phyloP scores from a whole-genome alignment of 2,329 filamentous ascomycete genomes.

The Xylariaceae sp. region DNA sequence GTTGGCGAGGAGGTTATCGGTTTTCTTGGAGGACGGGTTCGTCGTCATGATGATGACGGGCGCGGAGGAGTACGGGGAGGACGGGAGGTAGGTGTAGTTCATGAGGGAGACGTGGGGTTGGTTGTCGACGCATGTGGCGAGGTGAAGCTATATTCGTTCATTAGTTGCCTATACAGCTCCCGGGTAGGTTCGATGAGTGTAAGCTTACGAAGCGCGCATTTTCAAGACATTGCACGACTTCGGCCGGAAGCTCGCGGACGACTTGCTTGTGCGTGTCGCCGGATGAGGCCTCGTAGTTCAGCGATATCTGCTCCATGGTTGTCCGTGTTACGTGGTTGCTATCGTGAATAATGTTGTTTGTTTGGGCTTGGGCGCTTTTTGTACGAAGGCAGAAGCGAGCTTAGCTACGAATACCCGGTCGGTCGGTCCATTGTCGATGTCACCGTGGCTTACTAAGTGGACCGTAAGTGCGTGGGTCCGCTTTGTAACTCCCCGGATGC shows the following conservation, averaged over 20 bases:
- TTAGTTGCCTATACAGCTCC: not conserved
- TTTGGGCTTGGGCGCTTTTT: no score
- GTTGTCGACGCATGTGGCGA: slow-evolving; percentile 81
- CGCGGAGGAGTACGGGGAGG: slow-evolving; percentile 60
- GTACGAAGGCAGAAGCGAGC: no score
- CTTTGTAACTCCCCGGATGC: not conserved
- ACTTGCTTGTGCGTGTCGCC: slow-evolving; percentile 66
- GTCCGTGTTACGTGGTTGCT: slow-evolving; percentile 18
- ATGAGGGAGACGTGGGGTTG: slow-evolving; percentile 91
- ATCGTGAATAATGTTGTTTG: no score
- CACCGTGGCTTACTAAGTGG: no score
- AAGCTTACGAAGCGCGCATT: slow-evolving; percentile 84
- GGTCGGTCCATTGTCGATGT: no score
- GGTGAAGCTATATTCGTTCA: slow-evolving; percentile 64
- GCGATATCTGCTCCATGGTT: slow-evolving; percentile 58
- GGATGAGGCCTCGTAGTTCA: slow-evolving; percentile 70
- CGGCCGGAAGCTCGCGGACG: slow-evolving; percentile 66
- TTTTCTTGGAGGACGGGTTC: slow-evolving; percentile 72
- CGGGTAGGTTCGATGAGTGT: not conserved
- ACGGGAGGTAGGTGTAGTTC: slow-evolving; percentile 97
- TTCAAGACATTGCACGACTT: slow-evolving; percentile 85
- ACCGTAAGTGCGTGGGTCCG: no score
- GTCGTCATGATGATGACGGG: slow-evolving; percentile 96
- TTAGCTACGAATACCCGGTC: no score
- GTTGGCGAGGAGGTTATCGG: slow-evolving; percentile 74